Evolutionary conservation across 1,284 basidiomycete species (phyloP).

Genomic region (Stygiomarasmius scandens): DNA sequence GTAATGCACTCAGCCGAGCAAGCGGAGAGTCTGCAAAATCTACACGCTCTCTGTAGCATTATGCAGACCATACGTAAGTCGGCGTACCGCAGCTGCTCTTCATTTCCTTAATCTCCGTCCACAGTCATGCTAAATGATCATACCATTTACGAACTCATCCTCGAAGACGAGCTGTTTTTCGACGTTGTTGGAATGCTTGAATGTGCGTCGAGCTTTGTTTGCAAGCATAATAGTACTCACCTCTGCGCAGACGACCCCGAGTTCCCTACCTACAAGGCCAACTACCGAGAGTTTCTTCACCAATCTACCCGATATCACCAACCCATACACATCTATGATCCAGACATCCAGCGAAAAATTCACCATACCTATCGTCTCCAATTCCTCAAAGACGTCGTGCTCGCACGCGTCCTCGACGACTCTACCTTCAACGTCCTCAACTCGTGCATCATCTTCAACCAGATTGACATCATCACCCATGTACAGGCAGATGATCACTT

Average conservation of each 20-base stretch:
- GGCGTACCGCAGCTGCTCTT: neutral
- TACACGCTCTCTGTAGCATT: slow-evolving; percentile 89
- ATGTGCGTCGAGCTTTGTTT: slow-evolving; percentile 58
- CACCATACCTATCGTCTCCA: slow-evolving; percentile 96
- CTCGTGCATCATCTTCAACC: slow-evolving; percentile 98
- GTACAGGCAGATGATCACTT: slow-evolving; percentile 81
- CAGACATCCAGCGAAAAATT: slow-evolving; percentile 80
- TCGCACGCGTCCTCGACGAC: slow-evolving; percentile 93
- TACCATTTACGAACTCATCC: slow-evolving; percentile 91
- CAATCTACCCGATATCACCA: slow-evolving; percentile 84
- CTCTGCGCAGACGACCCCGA: slow-evolving; percentile 85
- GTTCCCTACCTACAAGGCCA: slow-evolving; percentile 93
- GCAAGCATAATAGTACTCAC: slow-evolving; percentile 15
- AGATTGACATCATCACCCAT: slow-evolving; percentile 95
- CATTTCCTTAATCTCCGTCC: neutral
- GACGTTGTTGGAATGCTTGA: slow-evolving; percentile 97
- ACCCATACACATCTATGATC: slow-evolving; percentile 81
- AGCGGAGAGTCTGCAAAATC: slow-evolving; percentile 83
- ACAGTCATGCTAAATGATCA: slow-evolving; percentile 97
- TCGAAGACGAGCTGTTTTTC: slow-evolving; percentile 91
- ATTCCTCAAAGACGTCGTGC: slow-evolving; percentile 97
- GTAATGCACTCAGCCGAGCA: slow-evolving; percentile 91
- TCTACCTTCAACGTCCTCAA: slow-evolving; percentile 97
- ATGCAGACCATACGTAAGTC: slow-evolving; percentile 94
- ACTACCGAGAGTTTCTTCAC: slow-evolving; percentile 91